Conservation (phyloP, 2,329 filamentous ascomycete genomes). For the Arthrobotrys musiformis region DNA sequence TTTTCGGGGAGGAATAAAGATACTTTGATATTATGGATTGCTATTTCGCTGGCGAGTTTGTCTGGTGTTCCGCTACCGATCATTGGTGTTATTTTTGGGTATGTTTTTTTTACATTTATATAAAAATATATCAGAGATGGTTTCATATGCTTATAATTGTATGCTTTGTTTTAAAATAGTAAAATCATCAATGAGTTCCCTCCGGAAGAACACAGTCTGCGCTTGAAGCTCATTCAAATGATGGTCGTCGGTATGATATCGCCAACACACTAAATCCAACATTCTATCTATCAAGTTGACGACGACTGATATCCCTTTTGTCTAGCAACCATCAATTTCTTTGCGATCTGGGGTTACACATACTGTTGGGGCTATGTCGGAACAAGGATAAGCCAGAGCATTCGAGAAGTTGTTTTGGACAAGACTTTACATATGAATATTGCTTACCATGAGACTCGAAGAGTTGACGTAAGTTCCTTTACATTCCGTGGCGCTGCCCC, state of each 20-base stretch:
- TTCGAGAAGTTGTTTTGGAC: slow-evolving; percentile 65
- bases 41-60: slow-evolving; percentile 48
- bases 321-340: slow-evolving; percentile 62
- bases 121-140: not conserved
- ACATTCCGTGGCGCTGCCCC: no score
- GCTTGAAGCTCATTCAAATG: slow-evolving; percentile 63
- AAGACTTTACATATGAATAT: slow-evolving; percentile 67
- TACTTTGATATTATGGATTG: slow-evolving; percentile 43
- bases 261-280: slow-evolving; percentile 48
- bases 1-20: slow-evolving; percentile 33
- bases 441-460: slow-evolving; percentile 67
- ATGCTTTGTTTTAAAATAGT: slow-evolving; percentile 22
- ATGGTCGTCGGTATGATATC: slow-evolving; percentile 61
- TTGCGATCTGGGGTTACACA: slow-evolving; percentile 66
- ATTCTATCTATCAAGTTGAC: no score
- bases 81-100: slow-evolving; percentile 65
- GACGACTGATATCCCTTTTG: slow-evolving; percentile 61
- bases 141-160: not conserved
- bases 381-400: slow-evolving; percentile 65
- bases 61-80: slow-evolving; percentile 63
- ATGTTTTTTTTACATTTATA: not conserved
- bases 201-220: slow-evolving; percentile 64
- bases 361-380: slow-evolving; percentile 67
- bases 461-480: slow-evolving; percentile 65
- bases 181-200: slow-evolving; percentile 67